Conservation (phyloP, 345 rosid species). For the Pistacia atlantica region DNA sequence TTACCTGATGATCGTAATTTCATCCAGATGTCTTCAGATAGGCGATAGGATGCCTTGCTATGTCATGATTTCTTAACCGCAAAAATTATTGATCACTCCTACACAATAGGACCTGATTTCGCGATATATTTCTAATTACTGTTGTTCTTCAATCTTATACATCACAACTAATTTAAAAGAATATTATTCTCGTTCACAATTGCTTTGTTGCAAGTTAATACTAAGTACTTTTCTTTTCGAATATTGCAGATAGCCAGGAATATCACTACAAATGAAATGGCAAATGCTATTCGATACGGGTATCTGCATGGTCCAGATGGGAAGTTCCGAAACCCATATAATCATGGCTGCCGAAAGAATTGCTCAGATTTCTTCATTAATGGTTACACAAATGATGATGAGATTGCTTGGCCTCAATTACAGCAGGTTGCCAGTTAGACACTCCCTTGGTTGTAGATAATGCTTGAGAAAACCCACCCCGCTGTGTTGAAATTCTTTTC, state of each 20-base stretch:
- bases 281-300: conserved; percentile 68
- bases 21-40: not conserved
- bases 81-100: not conserved
- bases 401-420: conserved; percentile 70
- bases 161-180: not conserved
- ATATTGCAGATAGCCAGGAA: conserved; percentile 77
- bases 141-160: not conserved
- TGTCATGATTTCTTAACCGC: not conserved
- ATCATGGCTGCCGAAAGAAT: conserved; percentile 86
- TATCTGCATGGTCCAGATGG: conserved; percentile 84
- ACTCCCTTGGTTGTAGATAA: not conserved
- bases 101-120: not conserved
- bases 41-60: not conserved
- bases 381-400: conserved; percentile 75
- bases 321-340: conserved; percentile 84
- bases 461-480: not conserved
- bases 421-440: conserved; percentile 49
- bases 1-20: not conserved
- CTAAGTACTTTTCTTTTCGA: not conserved
- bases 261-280: conserved; percentile 85
- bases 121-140: too few relatives aligned
- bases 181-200: not conserved
- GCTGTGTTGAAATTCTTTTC: not conserved
- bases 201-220: not conserved
- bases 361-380: conserved; percentile 74